Percentiles rank a stretch among this genome's conserved stretches.
These are phyloP conservation scores for Trichomonas vaginalis DNA, from an alignment of 208 protist genomes.

Conservation along the genomic window DNA sequence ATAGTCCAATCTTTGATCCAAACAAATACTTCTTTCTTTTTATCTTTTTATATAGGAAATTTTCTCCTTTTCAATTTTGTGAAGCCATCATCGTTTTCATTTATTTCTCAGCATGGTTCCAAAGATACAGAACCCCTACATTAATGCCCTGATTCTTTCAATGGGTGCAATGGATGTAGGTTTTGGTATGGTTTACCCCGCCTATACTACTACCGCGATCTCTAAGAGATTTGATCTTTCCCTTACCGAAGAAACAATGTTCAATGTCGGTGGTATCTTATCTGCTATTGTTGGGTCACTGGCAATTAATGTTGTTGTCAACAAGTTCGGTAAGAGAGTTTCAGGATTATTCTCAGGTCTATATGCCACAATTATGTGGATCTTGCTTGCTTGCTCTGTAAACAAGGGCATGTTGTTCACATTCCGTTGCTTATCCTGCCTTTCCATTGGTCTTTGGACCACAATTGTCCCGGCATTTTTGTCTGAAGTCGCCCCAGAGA, in stretches of 20 bases:
- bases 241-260: background rate
- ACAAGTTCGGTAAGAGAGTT: background rate
- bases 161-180: background rate
- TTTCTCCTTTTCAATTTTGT: too few species aligned
- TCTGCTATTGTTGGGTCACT: background rate
- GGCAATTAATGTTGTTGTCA: background rate
- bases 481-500: background rate
- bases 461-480: background rate
- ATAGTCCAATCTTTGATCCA: too few species aligned
- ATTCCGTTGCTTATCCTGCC: background rate
- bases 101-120: background rate
- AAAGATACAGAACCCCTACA: background rate
- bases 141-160: background rate
- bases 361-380: background rate
- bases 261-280: background rate
- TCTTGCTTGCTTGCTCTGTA: background rate
- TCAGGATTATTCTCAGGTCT: background rate
- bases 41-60: too few species aligned
- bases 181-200: background rate
- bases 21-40: too few species aligned
- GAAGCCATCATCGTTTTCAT: background rate
- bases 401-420: background rate
- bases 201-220: background rate
- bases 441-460: background rate
- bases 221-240: background rate